Conservation (phyloP, 345 rosid genomes). For the Populus davidiana region DNA sequence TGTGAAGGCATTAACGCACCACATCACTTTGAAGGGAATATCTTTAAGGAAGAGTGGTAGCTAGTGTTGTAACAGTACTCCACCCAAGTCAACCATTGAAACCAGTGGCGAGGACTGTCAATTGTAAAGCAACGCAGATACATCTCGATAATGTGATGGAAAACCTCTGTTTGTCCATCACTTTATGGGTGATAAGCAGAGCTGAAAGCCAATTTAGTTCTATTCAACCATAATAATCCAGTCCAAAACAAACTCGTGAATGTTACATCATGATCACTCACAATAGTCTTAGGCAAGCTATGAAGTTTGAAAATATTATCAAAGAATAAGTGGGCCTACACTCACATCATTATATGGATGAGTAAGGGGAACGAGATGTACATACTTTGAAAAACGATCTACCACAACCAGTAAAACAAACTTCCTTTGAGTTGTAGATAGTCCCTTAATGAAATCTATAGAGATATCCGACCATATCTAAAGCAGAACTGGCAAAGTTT, state of each 20-base stretch:
- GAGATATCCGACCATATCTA: background rate
- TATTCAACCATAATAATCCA: no score
- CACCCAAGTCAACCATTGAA: background rate
- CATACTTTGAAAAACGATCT: background rate
- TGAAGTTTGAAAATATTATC: no score
- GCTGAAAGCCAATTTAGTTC: no score
- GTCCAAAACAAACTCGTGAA: no score
- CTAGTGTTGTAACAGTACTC: slow-evolving; percentile 9
- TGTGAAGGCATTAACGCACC: no score
- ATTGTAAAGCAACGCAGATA: background rate
- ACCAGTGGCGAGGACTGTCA: background rate
- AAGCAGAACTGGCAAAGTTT: background rate
- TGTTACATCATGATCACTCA: no score
- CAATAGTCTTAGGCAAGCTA: accelerated
- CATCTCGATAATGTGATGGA: background rate
- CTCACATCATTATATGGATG: background rate
- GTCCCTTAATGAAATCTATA: background rate
- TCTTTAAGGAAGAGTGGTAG: background rate
- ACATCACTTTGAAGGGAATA: background rate
- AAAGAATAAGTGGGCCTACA: background rate
- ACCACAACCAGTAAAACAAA: background rate
- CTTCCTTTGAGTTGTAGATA: background rate
- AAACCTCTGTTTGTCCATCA: background rate
- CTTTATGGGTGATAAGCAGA: slow-evolving; percentile 9
- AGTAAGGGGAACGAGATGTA: background rate